Base-by-base conservation (phyloP, 371 early-diverging fungal genomes). In the Actinomortierella wolfii region DNA sequence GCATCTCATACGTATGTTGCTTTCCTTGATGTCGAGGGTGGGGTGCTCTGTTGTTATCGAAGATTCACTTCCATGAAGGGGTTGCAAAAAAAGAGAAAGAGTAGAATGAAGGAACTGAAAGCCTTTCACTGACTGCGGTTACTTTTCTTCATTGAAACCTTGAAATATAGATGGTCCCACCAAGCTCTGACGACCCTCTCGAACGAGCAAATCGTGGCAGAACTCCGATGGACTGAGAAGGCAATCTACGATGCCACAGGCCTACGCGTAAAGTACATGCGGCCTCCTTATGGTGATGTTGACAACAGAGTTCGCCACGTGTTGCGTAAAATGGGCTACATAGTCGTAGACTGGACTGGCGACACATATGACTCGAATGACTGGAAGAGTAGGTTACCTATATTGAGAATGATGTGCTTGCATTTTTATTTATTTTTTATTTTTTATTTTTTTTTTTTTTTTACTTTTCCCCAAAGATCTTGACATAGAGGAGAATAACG, bases 151-250 rank as follows among this genome's bases (percentile, higher is more conserved):
- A 18, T 41, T 41, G 11, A 41, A 11, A 15, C 15, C 44, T 26
- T 25, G 39, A 13, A 13, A 25, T 77, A 85, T 68, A 87, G 89
- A n/a, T 91, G 89, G 89, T 59, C 81, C 39, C 93, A 92, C 54
- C 78, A 74, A 45, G 79, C 84, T 56, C 74, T 89, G 76, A 89
- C 90, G 25, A 82, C 90, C n/a, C 76, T 89, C 55, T 76, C 83
- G 51, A 89, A 89, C 62, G 80, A 82, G 39, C 80, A 89, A 63
- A 83, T 91, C 41, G 84, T 92, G 54, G 86, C 89, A 53, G 92
- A 92, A 68, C 76, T 89, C 45, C 80, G 83, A 60, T 91, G 85
- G 76, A 91, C 90, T 54, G 85, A 79, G 40, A 61, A 75, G 74
- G 81, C 84, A 11, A 85, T 87, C 77, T 80, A 84, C 59, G 76